phyloP scores from a whole-genome alignment of 192 early-diverging fungal genomes.

The Coemansia sp. region DNA sequence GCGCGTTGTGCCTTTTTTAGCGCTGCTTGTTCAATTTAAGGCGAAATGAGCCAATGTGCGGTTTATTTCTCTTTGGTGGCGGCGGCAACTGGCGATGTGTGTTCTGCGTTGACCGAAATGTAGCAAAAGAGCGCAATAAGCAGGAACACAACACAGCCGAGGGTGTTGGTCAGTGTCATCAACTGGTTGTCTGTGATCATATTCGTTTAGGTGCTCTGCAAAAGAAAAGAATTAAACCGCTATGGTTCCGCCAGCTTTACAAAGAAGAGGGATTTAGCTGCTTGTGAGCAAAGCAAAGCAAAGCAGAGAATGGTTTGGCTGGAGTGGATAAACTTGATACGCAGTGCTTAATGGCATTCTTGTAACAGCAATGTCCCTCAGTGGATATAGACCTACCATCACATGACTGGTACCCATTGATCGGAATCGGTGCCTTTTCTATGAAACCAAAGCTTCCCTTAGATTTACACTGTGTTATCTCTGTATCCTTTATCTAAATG shows the following conservation, averaged over 20 bases:
- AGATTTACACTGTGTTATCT: not conserved
- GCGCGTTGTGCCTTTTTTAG: slow-evolving; percentile 9
- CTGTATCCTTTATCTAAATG: slow-evolving; percentile 9
- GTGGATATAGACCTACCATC: no score
- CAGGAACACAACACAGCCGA: slow-evolving; percentile 37
- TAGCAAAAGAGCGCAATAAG: slow-evolving; percentile 48
- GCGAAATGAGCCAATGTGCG: not conserved
- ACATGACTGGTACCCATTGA: no score
- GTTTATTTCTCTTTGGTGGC: not conserved
- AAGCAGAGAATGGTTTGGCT: no score
- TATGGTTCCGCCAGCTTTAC: not conserved
- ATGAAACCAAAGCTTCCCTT: no score
- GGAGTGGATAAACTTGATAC: no score
- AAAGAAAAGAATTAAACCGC: not conserved
- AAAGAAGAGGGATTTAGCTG: no score
- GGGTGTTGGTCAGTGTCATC: slow-evolving; percentile 41
- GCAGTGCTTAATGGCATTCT: no score
- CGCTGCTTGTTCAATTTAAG: not conserved
- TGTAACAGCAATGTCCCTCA: no score
- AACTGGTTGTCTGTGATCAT: slow-evolving; percentile 51
- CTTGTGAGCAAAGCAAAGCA: no score
- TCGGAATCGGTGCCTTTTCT: no score
- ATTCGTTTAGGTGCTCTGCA: not conserved
- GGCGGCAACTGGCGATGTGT: not conserved
- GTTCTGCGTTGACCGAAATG: slow-evolving; percentile 29